phyloP scores from a whole-genome alignment of 2,329 filamentous ascomycete genomes.

The Mycosphaerelloides madeirae region DNA sequence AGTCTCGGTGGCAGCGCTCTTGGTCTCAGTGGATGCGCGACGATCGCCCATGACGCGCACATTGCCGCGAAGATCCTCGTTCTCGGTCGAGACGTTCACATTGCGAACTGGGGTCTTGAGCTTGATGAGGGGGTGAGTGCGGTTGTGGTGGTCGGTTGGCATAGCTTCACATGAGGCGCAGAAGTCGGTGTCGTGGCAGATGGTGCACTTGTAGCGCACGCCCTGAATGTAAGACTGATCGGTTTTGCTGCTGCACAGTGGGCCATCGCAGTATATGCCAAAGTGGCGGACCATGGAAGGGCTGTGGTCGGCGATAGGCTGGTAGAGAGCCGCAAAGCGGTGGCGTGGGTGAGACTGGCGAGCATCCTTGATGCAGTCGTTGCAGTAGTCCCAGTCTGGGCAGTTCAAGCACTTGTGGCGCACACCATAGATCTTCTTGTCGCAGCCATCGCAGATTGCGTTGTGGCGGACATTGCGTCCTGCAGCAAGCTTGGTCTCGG shows the following conservation, averaged over 20 bases:
- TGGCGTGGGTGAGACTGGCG: conserved; percentile 70
- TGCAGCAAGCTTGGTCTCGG: conserved; percentile 65
- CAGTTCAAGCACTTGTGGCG: conserved; percentile 96
- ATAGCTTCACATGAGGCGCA: conserved; percentile 89
- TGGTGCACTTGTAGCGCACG: conserved; percentile 91
- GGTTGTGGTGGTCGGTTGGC: conserved; percentile 80
- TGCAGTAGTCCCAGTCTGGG: conserved; percentile 96
- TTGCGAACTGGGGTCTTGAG: conserved; percentile 89
- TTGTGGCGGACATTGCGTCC: conserved; percentile 79
- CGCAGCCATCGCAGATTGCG: conserved; percentile 91
- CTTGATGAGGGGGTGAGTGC: conserved; percentile 94
- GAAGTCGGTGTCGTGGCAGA: conserved; percentile 93
- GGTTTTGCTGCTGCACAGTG: conserved; percentile 65
- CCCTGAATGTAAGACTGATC: conserved; percentile 65
- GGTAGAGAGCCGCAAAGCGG: conserved; percentile 84
- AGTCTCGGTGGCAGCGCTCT: conserved; percentile 15
- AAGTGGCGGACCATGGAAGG: conserved; percentile 57
- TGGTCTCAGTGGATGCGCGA: conserved; percentile 3
- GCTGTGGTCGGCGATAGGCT: conserved; percentile 53
- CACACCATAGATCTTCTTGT: conserved; percentile 78
- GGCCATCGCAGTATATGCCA: conserved; percentile 93
- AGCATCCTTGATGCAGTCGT: conserved; percentile 65
- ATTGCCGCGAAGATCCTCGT: conserved; percentile 66
- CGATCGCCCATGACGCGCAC: conserved; percentile 71
- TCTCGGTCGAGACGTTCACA: conserved; percentile 78